These are phyloP conservation scores for Allantophomopsis lycopodina DNA, from an alignment of 2,329 filamentous ascomycete genomes.

Conservation along the genomic window DNA sequence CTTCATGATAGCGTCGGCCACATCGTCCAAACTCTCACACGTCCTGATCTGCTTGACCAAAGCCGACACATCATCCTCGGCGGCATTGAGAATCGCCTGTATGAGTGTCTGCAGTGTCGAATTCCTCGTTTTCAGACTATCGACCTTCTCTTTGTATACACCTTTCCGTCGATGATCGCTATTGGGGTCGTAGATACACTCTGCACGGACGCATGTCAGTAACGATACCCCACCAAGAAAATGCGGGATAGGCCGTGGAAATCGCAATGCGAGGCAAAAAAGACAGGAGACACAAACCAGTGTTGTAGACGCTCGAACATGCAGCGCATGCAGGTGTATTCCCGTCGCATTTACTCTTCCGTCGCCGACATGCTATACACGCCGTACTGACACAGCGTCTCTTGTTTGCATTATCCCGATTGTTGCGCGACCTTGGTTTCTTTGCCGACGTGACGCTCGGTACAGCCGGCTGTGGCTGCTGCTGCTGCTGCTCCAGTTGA, in stretches of 20 bases:
- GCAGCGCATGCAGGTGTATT: conserved; percentile 85
- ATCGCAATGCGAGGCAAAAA: not conserved
- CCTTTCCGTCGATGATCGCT: conserved; percentile 94
- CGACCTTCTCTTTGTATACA: conserved; percentile 88
- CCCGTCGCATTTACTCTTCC: conserved; percentile 86
- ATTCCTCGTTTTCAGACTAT: conserved; percentile 73
- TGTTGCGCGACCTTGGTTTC: conserved; percentile 17
- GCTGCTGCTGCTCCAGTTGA: too few relatives aligned
- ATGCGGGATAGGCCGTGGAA: too few relatives aligned
- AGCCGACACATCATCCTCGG: conserved; percentile 71
- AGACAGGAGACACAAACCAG: conserved; percentile 21
- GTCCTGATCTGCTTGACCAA: conserved; percentile 80
- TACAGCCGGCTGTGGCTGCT: too few relatives aligned
- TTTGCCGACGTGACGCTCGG: not conserved
- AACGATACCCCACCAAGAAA: not conserved
- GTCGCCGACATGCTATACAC: conserved; percentile 64
- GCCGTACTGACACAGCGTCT: conserved; percentile 79
- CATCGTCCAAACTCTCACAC: conserved; percentile 44
- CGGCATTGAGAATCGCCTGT: conserved; percentile 81
- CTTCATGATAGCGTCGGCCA: conserved; percentile 17
- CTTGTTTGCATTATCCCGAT: conserved; percentile 14
- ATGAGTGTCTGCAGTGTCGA: conserved; percentile 86
- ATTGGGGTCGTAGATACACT: conserved; percentile 90
- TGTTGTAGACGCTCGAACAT: conserved; percentile 88
- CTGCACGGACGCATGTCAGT: conserved; percentile 14